Evolutionary conservation across 495 filamentous ascomycete species (phyloP).

Genomic region (Trypethelium eluteriae): DNA sequence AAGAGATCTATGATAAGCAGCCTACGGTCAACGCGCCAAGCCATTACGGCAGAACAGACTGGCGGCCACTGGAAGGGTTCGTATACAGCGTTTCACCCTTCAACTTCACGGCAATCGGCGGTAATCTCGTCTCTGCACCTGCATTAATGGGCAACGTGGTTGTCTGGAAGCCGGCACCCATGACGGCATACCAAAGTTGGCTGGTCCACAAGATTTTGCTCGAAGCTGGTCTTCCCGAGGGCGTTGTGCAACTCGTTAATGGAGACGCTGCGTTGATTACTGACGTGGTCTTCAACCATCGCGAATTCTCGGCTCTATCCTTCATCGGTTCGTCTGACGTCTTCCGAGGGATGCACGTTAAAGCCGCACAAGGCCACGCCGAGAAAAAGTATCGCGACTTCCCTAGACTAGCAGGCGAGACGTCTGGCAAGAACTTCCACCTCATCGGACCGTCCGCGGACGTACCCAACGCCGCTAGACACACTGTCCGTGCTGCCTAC

Average conservation of each 20-base stretch:
- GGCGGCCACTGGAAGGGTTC: constrained; percentile 77
- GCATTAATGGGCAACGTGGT: constrained; percentile 74
- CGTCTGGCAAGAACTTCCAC: constrained; percentile 90
- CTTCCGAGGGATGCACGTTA: constrained; percentile 65
- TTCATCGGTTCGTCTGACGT: constrained; percentile 77
- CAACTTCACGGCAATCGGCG: constrained; percentile 84
- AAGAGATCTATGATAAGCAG: constrained; percentile 80
- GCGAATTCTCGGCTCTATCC: constrained; percentile 66
- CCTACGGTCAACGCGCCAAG: constrained; percentile 60
- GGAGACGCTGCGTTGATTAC: constrained; percentile 71
- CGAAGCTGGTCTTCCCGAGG: constrained; percentile 72
- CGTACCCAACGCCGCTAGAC: constrained; percentile 63
- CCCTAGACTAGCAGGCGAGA: constrained; percentile 78
- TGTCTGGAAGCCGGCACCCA: constrained; percentile 81
- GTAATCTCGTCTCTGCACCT: constrained; percentile 47
- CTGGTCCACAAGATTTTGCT: constrained; percentile 75
- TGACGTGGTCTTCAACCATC: constrained; percentile 56
- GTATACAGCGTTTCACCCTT: constrained; percentile 82
- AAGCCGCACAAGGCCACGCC: constrained; percentile 61
- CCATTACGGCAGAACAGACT: constrained; percentile 53
- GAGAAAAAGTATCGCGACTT: constrained; percentile 64
- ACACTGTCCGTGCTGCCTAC: constrained; percentile 80
- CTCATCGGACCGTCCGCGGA: constrained; percentile 69
- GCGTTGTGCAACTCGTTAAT: constrained; percentile 77
- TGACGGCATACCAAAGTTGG: constrained; percentile 64